phyloP scores from a whole-genome alignment of 140 eudicot species.

The Cichorium intybus region DNA sequence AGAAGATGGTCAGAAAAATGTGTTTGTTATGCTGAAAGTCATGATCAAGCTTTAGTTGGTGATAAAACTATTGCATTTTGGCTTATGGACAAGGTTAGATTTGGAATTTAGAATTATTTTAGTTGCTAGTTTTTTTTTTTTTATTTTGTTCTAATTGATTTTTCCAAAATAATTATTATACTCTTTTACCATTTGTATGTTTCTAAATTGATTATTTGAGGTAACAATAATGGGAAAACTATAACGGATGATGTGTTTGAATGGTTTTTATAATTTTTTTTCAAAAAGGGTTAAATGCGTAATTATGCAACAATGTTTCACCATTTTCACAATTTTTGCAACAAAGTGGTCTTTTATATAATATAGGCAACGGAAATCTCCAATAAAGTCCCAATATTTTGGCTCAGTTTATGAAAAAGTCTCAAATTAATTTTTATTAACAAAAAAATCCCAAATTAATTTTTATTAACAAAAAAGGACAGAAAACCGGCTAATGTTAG shows the following conservation, averaged over 20 bases:
- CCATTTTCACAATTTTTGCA: not conserved
- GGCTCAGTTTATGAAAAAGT: too few relatives aligned
- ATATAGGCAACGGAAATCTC: too few relatives aligned
- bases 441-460: too few relatives aligned
- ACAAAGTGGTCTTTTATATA: not conserved
- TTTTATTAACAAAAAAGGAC: too few relatives aligned
- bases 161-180: too few relatives aligned
- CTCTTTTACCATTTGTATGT: not conserved
- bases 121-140: not conserved
- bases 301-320: too few relatives aligned
- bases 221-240: not conserved
- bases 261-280: not conserved
- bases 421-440: too few relatives aligned
- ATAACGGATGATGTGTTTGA: not conserved
- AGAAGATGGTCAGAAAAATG: constrained; percentile 98
- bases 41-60: constrained; percentile 98
- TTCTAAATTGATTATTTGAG: not conserved
- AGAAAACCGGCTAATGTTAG: too few relatives aligned
- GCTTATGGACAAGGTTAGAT: constrained; percentile 97
- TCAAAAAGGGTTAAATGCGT: not conserved
- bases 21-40: constrained; percentile 96
- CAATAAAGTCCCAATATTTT: too few relatives aligned
- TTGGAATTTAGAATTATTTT: not conserved
- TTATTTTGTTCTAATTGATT: not conserved
- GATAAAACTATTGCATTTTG: constrained; percentile 99